These are phyloP conservation scores for Colletotrichum sp. DNA, from an alignment of 2,329 filamentous ascomycete species.

Conservation along the genomic window DNA sequence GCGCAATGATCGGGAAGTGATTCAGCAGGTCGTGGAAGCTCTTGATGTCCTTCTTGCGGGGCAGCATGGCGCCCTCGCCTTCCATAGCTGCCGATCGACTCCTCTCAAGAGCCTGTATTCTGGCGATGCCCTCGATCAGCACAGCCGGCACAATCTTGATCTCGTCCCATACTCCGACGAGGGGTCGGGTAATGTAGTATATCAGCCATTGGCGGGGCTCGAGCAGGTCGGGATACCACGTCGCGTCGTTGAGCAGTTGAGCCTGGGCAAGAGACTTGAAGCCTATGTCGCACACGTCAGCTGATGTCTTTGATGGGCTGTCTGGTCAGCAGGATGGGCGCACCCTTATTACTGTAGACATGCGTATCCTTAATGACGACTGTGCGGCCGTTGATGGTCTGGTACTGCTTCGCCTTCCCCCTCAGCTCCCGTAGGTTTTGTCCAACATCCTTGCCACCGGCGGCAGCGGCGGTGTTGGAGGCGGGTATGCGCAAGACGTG, in stretches of 20 bases:
- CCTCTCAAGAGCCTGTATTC: constrained; percentile 40
- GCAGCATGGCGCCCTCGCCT: constrained; percentile 50
- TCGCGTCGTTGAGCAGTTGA: constrained; percentile 79
- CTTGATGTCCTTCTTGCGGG: constrained; percentile 87
- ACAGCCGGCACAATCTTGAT: constrained; percentile 72
- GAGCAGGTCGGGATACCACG: constrained; percentile 89
- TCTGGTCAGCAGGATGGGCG: constrained; percentile 21
- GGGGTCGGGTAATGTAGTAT: constrained; percentile 91
- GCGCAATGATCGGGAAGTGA: constrained; percentile 92
- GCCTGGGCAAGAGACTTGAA: constrained; percentile 93
- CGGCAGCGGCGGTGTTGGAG: constrained; percentile 44
- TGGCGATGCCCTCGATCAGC: constrained; percentile 51
- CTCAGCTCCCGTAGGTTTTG: constrained; percentile 82
- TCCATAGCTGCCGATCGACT: constrained; percentile 40
- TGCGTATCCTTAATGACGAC: constrained; percentile 93
- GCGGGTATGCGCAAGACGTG: constrained; percentile 88
- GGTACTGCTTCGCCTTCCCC: constrained; percentile 92
- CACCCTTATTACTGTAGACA: constrained; percentile 96
- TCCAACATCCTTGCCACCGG: constrained; percentile 60
- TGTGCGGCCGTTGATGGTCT: constrained; percentile 89
- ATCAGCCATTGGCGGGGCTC: constrained; percentile 94
- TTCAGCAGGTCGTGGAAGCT: constrained; percentile 89
- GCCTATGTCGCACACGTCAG: constrained; percentile 53
- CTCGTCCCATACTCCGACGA: constrained; percentile 84
- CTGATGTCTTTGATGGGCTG: background rate